Evolutionary conservation across 225 moss, liverwort and hornwort genomes (phyloP).

Genomic region (Asterella californica): DNA sequence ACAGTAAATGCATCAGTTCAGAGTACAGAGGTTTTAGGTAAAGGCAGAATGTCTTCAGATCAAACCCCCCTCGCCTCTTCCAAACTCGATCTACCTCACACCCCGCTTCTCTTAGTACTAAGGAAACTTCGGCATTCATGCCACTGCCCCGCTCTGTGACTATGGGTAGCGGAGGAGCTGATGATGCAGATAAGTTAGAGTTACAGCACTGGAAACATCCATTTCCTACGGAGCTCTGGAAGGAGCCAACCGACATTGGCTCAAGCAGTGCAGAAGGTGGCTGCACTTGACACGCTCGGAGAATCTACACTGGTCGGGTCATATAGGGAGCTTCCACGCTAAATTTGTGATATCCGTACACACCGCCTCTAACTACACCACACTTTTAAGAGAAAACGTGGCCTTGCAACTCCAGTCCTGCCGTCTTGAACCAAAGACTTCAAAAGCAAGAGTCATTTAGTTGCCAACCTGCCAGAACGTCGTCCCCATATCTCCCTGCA

Average conservation of each 20-base stretch:
- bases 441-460: conserved; percentile 18
- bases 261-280: conserved; percentile 23
- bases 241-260: conserved; percentile 47
- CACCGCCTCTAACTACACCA: conserved; percentile 45
- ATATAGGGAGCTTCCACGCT: conserved; percentile 24
- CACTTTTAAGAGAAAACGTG: conserved; percentile 19
- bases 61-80: conserved; percentile 23
- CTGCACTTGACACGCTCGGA: conserved; percentile 28
- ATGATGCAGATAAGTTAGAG: conserved; percentile 25
- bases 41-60: conserved; percentile 15
- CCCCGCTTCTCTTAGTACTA: not conserved
- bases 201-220: conserved; percentile 24
- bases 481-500: conserved; percentile 33
- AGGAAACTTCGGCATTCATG: conserved; percentile 21
- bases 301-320: conserved; percentile 14
- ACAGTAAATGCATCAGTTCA: conserved; percentile 27
- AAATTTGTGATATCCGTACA: conserved; percentile 14
- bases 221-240: conserved; percentile 10
- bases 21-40: conserved; percentile 20
- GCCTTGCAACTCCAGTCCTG: conserved; percentile 22
- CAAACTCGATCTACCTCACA: conserved; percentile 19
- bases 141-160: conserved; percentile 15
- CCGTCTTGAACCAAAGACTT: conserved; percentile 9
- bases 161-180: conserved; percentile 17
- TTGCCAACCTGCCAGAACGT: conserved; percentile 24